Evolutionary conservation across 2,329 filamentous ascomycete species (phyloP), one percentile per base, ranked within the genome.

Genomic region (Botryotinia convoluta): DNA sequence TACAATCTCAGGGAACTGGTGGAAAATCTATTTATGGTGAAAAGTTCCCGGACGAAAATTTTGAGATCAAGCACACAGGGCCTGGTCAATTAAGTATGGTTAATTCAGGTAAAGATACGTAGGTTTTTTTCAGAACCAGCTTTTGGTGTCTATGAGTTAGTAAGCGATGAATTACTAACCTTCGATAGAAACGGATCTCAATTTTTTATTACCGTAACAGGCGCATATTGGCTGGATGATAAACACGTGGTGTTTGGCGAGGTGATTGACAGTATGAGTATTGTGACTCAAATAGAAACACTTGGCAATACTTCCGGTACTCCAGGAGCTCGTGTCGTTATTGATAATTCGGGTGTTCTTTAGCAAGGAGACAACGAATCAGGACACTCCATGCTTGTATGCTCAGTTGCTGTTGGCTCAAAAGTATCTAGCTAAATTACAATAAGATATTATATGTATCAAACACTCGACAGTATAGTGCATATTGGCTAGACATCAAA

Each of bases 191-290:
- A 99, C 86, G 96, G 96, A 80, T 97, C 93, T 67, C 96, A 99
- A 81, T 99, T 99, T 88, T 99, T 99, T 88, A 87, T 98, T 79
- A 99, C 96, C 63, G 98, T 96, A 22, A 93, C 97, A 37, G 87
- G 91, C 26, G 98, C 96, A 18, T 95, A 94, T 62, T 96, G 98
- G 82, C 89, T 98, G 48, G 94, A 99, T 82, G 90, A 90, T 82
- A 98, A 98, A 87, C 95, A 99, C 84, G 96, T 98, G 62, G 95
- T 96, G 82, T 96, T 96, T 84, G 93, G 93, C 82, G 87, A 92
- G 85, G 92, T 95, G 63, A 85, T 79, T 75, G 67, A 78, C 62
- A 81, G 81, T 72, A 79, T 89, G 82, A 80, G 83, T 44, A 77
- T 91, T 74, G 88, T 92, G 83, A 87, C 85, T 84, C 85, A 87